phyloP scores from a whole-genome alignment of 192 early-diverging fungal genomes.

The Coemansia sp. region DNA sequence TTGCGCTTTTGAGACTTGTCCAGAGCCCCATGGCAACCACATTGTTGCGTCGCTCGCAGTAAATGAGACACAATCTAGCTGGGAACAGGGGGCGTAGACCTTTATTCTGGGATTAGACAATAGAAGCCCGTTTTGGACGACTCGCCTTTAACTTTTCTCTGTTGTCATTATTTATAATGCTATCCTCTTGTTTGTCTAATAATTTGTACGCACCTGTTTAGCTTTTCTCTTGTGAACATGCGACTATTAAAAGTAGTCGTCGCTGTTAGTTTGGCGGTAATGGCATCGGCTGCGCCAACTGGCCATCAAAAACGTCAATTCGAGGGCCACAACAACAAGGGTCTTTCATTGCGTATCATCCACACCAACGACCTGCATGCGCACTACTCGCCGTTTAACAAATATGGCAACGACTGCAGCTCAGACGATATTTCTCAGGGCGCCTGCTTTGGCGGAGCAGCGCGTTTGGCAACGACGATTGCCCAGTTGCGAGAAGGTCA shows the following conservation, averaged over 20 bases:
- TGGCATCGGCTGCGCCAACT: not conserved
- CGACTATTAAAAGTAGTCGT: not conserved
- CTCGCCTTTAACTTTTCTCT: not conserved
- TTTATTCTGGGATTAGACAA: not conserved
- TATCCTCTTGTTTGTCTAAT: too few species aligned
- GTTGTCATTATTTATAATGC: too few species aligned
- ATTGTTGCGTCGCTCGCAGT: not conserved
- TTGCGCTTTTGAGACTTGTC: not conserved
- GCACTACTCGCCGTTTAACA: constrained; percentile 59
- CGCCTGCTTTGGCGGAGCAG: constrained; percentile 63
- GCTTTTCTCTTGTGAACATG: not conserved
- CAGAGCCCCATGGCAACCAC: not conserved
- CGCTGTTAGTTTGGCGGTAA: not conserved
- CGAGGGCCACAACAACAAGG: not conserved
- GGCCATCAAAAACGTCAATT: not conserved
- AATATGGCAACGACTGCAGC: constrained; percentile 55
- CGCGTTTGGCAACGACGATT: constrained; percentile 65
- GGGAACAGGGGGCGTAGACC: not conserved
- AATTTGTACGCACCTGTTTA: too few species aligned
- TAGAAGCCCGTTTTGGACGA: not conserved
- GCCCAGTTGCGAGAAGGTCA: constrained; percentile 57
- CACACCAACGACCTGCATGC: constrained; percentile 61
- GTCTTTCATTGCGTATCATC: constrained; percentile 36
- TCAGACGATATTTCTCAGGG: constrained; percentile 35
- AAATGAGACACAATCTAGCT: not conserved